These are phyloP conservation scores for Silene uniflora DNA, from an alignment of 148 eudicot genomes.

Conservation along the genomic window DNA sequence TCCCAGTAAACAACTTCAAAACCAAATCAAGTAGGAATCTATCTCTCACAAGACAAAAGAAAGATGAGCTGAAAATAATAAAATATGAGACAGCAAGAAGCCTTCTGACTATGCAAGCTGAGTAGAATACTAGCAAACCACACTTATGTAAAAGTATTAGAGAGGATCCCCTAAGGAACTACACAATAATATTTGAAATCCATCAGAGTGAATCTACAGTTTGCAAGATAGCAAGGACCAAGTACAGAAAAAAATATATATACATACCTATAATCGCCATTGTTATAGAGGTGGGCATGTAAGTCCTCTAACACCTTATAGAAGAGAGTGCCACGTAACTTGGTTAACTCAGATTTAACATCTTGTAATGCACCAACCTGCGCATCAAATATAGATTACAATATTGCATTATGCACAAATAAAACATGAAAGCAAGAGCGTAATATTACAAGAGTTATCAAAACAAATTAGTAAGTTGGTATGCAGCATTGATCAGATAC, in stretches of 20 bases:
- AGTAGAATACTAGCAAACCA: background rate
- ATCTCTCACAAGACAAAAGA: too few species aligned
- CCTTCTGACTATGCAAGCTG: background rate
- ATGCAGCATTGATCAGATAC: background rate
- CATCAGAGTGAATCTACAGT: background rate
- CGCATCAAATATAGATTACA: conserved; percentile 10
- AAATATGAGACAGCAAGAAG: background rate
- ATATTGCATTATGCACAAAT: conserved; percentile 3
- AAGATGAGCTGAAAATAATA: background rate
- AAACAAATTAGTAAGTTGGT: background rate
- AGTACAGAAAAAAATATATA: conserved; percentile 4
- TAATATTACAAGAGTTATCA: background rate
- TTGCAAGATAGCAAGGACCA: background rate
- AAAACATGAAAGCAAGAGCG: conserved; percentile 7
- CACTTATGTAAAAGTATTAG: background rate
- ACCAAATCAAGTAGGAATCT: too few species aligned
- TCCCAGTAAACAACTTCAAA: too few species aligned
- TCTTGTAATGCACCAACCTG: conserved; percentile 99
- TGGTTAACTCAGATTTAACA: conserved; percentile 83
- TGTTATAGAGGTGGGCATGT: conserved; percentile 94
- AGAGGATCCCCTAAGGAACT: background rate
- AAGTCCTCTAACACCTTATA: conserved; percentile 92
- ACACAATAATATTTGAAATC: background rate
- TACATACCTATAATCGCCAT: conserved; percentile 81
- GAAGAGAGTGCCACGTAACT: conserved; percentile 79